A percentile compares a stretch with the other conserved stretches of the same genome.
Evolutionary conservation across 192 early-diverging fungal species (phyloP).

Genomic region (Chytriomyces sp.): DNA sequence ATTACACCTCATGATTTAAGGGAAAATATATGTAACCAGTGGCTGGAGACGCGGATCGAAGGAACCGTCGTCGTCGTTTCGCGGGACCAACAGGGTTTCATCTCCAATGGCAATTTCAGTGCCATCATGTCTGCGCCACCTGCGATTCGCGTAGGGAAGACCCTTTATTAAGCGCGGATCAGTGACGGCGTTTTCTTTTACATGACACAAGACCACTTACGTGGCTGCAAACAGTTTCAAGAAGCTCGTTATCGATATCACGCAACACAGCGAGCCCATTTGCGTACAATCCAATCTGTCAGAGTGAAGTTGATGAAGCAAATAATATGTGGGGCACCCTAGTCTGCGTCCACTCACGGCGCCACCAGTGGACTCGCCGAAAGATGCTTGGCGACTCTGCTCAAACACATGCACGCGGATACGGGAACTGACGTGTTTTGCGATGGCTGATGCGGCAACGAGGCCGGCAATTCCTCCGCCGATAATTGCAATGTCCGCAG

Average conservation of each 20-base stretch:
- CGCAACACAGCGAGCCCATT: constrained; percentile 48
- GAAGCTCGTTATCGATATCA: constrained; percentile 40
- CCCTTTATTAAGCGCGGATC: not conserved
- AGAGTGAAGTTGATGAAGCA: not conserved
- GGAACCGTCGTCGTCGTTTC: no score
- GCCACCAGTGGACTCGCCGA: constrained; percentile 8
- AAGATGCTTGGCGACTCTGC: constrained; percentile 5
- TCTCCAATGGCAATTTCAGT: constrained; percentile 47
- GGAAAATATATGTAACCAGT: constrained; percentile 24
- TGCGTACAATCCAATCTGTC: constrained; percentile 41
- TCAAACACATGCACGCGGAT: constrained; percentile 46
- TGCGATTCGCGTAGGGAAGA: constrained; percentile 29
- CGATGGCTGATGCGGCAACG: constrained; percentile 40
- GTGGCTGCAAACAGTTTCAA: constrained; percentile 20
- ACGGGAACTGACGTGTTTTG: constrained; percentile 17
- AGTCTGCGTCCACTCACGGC: not conserved
- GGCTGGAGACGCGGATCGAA: constrained; percentile 37
- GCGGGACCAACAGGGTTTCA: constrained; percentile 27
- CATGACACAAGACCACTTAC: constrained; percentile 23
- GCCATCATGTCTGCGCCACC: constrained; percentile 52
- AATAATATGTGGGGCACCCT: no score
- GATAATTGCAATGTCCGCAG: constrained; percentile 39
- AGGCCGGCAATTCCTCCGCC: constrained; percentile 54
- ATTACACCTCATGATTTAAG: no score
- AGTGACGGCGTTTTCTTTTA: not conserved